Base-by-base conservation (phyloP, 1,284 basidiomycete genomes). In the Hemileia vastatrix region DNA sequence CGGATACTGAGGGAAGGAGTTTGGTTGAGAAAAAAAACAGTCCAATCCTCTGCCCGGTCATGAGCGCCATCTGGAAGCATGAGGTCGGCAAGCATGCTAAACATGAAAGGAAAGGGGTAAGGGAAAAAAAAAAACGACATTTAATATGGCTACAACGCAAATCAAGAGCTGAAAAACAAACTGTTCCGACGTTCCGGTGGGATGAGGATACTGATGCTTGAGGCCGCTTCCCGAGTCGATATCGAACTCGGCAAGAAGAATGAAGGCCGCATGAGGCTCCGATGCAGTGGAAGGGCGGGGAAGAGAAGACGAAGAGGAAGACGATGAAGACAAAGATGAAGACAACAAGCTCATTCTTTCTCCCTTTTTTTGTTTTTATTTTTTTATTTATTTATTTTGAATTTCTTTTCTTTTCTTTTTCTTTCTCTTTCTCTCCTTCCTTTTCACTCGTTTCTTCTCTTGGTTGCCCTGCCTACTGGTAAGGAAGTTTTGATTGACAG, bases 61-160 rank as follows among this genome's bases (percentile, higher is more conserved):
- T 99, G 95, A 11, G 92, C 92, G 11, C 95, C 95, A 76, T 98
- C 94, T 1, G 94, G 94, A 15, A 99, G 81, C 94, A 99, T 99
- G 66, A 95, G 83, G 78, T 96, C 94, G 1, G 94, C 95, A 2
- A 98, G 81, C 23, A 91, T 83, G 67, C 92, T 95, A 70, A 5
- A 47, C 9, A 24, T 18, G 9, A 55, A 32, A 32, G 19, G 48
- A 24, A 18, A 31, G 8, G 11, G 31, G 19, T 15, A 40, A 27
- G 1, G 4, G 13, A 6, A 15, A 40, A 45, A 13, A 27, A 6
- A n/a, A 4, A 15, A 3, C 11, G 27, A 45, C 40, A 52, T 40
- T 36, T 21, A 0, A 31, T 23, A n/a, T 15, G 3, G 8, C 1
- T 3, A 9, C 4, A 6, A 6, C 4, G 0, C 6, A 31, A 19